Evolutionary conservation across 2,329 filamentous ascomycete genomes (phyloP), one percentile per base, ranked within the genome.

Genomic region (Epichloe sibirici): DNA sequence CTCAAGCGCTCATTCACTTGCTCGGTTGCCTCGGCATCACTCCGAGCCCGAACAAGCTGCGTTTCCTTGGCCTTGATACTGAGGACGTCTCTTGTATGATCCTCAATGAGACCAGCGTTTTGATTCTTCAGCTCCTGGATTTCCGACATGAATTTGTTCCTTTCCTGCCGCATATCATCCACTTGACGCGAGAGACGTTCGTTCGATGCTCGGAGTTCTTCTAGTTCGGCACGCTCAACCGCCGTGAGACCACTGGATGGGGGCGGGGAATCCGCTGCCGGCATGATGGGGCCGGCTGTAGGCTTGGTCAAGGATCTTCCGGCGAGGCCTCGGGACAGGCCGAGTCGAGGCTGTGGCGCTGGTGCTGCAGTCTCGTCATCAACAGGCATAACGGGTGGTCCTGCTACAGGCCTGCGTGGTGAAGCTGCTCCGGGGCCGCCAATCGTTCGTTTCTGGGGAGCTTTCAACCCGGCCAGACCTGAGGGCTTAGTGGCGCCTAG

Each of bases 61-160:
- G 93, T 97, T 68, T 98, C 93, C 69, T 98, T 98, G 13, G 93
- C 93, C 68, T 97, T 97, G 71, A 98, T 94, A 60, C 90, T 93
- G 43, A 98, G 76, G 0, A 96, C 89, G 62, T 98, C 91, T 47
- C 91, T 80, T 0, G 93, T 98, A 66, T 97, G 91, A 62, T 97
- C 91, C 69, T 98, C 93, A 56, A 98, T 98, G 37, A 98, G 76
- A 57, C 93, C 86, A 25, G 93, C 93, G 63, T 98, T 98, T 66
- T 96, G 89, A 62, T 95, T 94, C 70, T 96, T 94, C 34, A 98
- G 78, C 69, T 97, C 93, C 59, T 91, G 86, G 43, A 97, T 85
- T 66, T 96, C 89, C 0, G 89, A 93, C 55, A 83, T 79, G 48
- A 95, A 78, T 62, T 85, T 90, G 53, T 83, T 81, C 56, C 88